Evolutionary conservation across 2,329 filamentous ascomycete genomes (phyloP).

Genomic region (Penicillium fuscoglaucum): DNA sequence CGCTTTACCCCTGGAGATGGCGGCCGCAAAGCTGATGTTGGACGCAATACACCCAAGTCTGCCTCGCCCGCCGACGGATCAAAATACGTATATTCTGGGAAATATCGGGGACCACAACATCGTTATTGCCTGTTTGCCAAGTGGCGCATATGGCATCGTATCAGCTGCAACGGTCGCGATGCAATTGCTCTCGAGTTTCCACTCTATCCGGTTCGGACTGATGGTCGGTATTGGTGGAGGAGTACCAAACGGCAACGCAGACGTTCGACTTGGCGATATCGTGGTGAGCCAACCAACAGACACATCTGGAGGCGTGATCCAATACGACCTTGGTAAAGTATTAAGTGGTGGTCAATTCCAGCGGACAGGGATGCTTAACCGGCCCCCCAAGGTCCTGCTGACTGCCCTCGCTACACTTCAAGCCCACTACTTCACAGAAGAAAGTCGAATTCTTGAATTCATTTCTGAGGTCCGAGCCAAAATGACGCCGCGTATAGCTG

Average conservation of each 20-base stretch:
- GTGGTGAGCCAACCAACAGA: slow-evolving; percentile 13
- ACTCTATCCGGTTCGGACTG: slow-evolving; percentile 19
- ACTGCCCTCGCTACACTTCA: background rate
- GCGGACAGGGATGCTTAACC: slow-evolving; percentile 7
- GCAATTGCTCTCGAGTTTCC: slow-evolving; percentile 22
- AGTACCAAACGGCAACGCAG: slow-evolving; percentile 11
- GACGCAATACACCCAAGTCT: too few relatives aligned
- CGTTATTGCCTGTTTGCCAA: slow-evolving; percentile 20
- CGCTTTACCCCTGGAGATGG: too few relatives aligned
- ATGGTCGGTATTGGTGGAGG: slow-evolving; percentile 25
- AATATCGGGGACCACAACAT: slow-evolving; percentile 18
- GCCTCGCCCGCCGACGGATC: too few relatives aligned
- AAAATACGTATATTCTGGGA: too few relatives aligned
- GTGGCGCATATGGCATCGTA: slow-evolving; percentile 11
- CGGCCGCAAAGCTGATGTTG: too few relatives aligned
- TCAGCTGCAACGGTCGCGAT: slow-evolving; percentile 18
- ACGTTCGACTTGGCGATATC: slow-evolving; percentile 25
- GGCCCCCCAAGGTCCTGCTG: background rate
- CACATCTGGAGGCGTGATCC: slow-evolving; percentile 13
- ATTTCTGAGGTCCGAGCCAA: too few relatives aligned
- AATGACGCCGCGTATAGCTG: too few relatives aligned
- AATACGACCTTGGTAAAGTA: slow-evolving; percentile 19
- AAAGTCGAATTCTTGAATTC: too few relatives aligned
- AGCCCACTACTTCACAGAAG: background rate
- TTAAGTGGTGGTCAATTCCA: background rate